Conservation (phyloP, 768 basidiomycete genomes). For the Russula griseocarnosa region DNA sequence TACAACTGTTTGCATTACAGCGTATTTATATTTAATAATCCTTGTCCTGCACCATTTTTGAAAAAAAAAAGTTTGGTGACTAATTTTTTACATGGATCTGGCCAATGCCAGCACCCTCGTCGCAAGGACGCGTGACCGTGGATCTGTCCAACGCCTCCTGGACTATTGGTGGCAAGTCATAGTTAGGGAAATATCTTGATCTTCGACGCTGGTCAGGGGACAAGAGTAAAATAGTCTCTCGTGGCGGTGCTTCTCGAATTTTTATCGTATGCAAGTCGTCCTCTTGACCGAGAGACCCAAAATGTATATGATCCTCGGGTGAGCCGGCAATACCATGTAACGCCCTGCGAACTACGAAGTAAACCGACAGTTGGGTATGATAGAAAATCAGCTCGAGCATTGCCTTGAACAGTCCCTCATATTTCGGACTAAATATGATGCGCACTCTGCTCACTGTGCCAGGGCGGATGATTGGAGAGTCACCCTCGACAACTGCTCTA, state of each 20-base stretch:
- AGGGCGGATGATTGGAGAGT: background rate
- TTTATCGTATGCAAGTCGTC: background rate
- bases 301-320: conserved; percentile 9
- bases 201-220: background rate
- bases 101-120: background rate
- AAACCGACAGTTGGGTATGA: background rate
- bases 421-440: conserved; percentile 17
- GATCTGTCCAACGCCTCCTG: background rate
- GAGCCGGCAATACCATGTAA: conserved; percentile 17
- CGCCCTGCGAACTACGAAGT: conserved; percentile 2
- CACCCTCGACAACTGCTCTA: conserved; percentile 1
- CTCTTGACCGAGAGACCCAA: background rate
- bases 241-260: background rate
- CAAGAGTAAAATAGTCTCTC: background rate
- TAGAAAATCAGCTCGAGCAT: conserved; percentile 18
- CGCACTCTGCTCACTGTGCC: conserved; percentile 2
- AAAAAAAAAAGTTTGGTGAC: no score
- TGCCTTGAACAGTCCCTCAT: conserved; percentile 16
- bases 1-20: no score
- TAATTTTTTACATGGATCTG: no score
- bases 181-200: conserved; percentile 11
- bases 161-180: conserved; percentile 12
- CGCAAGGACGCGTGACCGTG: background rate
- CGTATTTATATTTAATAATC: no score
- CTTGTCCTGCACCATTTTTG: no score